Evolutionary conservation across 768 basidiomycete genomes (phyloP), one percentile per base, ranked within the genome.

Genomic region (Rhizopogon vulgaris): DNA sequence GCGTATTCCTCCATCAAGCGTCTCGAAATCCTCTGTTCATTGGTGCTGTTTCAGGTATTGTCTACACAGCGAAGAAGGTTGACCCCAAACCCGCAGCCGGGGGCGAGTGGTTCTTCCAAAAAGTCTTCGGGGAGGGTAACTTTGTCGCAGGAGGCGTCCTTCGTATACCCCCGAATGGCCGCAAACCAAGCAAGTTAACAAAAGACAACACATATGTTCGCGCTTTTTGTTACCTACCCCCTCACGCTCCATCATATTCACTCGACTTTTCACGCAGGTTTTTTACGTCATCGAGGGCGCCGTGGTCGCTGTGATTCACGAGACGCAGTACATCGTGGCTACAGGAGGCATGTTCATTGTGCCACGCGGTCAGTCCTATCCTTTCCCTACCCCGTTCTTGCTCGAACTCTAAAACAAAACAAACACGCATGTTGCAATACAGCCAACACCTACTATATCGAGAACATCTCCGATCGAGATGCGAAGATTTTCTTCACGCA

Each of bases 121-220:
- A 93, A 70, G 79, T 96, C 18, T 95, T 94, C 61, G 84, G 87
- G 25, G 95, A 98, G 56, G 89, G 83, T 41, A 83, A 90, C 41
- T 97, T 90, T 64, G 83, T 97, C 54, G 95, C 94, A 1, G 87
- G 91, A 28, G 96, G 96, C 0, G 82, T 93, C 56, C 75, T 98
- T 41, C 74, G 79, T 49, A 87, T 98, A 38, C 92, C 92, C 4
- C 81, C 87, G 1, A 73, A 79, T 6, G 79, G 80, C n/a, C 74
- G 79, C 54, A 99, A 99, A 68, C 88, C 89, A 12, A 83, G 79
- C 53, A 98, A 98, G 65, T 78, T 80, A 22, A 83, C 93, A 1
- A 94, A 89, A 63, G 96, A 98, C 62, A 99, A 98, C 59, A 90
- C 90, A 24, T 94, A 90, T 64, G 91, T 93, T 56, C 58, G 89